Evolutionary conservation across 352 stramenopile species (phyloP).

Genomic region (Phytophthora megakarya): DNA sequence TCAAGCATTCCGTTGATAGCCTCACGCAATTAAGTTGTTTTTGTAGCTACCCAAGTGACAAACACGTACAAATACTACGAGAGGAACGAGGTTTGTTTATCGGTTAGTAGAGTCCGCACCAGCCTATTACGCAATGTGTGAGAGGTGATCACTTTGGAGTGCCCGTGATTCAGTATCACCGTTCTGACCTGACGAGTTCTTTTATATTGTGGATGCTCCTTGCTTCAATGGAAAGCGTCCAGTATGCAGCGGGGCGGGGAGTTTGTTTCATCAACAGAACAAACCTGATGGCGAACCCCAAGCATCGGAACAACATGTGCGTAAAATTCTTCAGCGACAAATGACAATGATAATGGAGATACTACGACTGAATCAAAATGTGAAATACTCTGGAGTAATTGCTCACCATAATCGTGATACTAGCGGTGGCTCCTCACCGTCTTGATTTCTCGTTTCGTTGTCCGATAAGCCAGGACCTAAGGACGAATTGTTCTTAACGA

Average conservation of each 20-base stretch:
- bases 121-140: slow-evolving; percentile 16
- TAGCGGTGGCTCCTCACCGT: slow-evolving; percentile 5
- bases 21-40: no score
- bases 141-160: slow-evolving; percentile 58
- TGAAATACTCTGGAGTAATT: slow-evolving; percentile 19
- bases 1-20: no score
- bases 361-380: not conserved
- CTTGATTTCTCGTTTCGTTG: slow-evolving; percentile 27
- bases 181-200: slow-evolving; percentile 43
- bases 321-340: slow-evolving; percentile 16
- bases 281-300: not conserved
- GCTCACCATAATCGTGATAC: slow-evolving; percentile 17
- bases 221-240: no score
- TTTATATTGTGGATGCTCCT: no score
- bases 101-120: no score
- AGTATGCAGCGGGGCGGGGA: no score
- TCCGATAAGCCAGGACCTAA: slow-evolving; percentile 30
- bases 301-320: slow-evolving; percentile 23
- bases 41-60: slow-evolving; percentile 51
- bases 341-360: slow-evolving; percentile 3
- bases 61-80: slow-evolving; percentile 46
- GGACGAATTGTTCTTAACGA: slow-evolving; percentile 25
- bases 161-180: slow-evolving; percentile 42
- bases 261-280: no score
- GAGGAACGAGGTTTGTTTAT: slow-evolving; percentile 14